A percentile compares a stretch with the other conserved stretches of the same genome.
Evolutionary conservation across 176 grass and related monocot genomes (phyloP).

Genomic region (Avena atlantica): DNA sequence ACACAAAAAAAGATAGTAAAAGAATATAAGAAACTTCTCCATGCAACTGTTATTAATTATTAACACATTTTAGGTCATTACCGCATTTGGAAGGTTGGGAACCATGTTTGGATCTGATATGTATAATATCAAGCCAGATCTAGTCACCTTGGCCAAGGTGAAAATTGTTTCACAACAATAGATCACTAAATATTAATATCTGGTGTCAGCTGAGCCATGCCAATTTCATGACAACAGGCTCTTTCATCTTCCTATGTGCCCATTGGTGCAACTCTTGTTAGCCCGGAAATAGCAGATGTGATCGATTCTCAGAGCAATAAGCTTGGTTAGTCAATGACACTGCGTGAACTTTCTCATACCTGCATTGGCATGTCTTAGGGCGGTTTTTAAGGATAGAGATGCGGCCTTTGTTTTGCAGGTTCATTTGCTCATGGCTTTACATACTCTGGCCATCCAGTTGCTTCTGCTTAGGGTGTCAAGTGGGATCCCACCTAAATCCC

Average conservation of each 20-base stretch:
- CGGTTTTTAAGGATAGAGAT: neutral
- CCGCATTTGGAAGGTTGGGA: slow-evolving; percentile 96
- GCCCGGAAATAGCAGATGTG: slow-evolving; percentile 88
- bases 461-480: too few relatives aligned
- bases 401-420: slow-evolving; percentile 52
- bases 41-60: slow-evolving; percentile 16
- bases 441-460: slow-evolving; percentile 88
- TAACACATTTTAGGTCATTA: slow-evolving; percentile 74
- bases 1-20: neutral
- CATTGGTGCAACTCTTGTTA: slow-evolving; percentile 87
- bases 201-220: slow-evolving; percentile 1
- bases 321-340: slow-evolving; percentile 63
- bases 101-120: slow-evolving; percentile 96
- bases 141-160: slow-evolving; percentile 92
- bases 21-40: neutral
- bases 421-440: slow-evolving; percentile 98
- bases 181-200: neutral
- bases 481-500: too few relatives aligned
- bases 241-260: slow-evolving; percentile 95
- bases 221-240: slow-evolving; percentile 58
- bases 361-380: slow-evolving; percentile 10
- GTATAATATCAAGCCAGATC: slow-evolving; percentile 85
- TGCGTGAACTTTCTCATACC: slow-evolving; percentile 17
- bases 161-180: slow-evolving; percentile 27
- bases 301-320: slow-evolving; percentile 97